Evolutionary conservation across 495 filamentous ascomycete genomes (phyloP).

Genomic region (Cetradonia linearis): DNA sequence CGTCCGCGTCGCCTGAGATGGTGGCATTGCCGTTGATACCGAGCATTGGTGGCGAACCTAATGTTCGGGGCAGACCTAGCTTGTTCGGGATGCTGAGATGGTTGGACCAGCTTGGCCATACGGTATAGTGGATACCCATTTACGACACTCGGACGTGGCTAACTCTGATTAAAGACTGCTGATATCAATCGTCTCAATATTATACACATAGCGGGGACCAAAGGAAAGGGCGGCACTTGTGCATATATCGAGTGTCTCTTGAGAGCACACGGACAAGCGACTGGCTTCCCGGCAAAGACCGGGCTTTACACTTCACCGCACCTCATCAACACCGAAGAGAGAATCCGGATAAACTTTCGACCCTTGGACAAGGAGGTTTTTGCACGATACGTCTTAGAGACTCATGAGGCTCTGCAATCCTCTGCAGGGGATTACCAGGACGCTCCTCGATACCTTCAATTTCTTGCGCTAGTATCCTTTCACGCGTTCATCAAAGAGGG

Average conservation of each 20-base stretch:
- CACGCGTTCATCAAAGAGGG: slow-evolving; percentile 63
- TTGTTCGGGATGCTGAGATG: slow-evolving; percentile 28
- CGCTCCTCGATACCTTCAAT: slow-evolving; percentile 47
- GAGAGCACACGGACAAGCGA: slow-evolving; percentile 25
- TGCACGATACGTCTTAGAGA: slow-evolving; percentile 52
- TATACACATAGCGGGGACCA: slow-evolving; percentile 42
- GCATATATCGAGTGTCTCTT: slow-evolving; percentile 37
- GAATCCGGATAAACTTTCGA: slow-evolving; percentile 49
- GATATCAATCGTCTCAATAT: slow-evolving; percentile 28
- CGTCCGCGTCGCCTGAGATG: too few relatives aligned
- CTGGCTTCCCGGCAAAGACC: slow-evolving; percentile 35
- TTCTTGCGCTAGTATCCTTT: slow-evolving; percentile 64
- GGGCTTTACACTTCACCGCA: slow-evolving; percentile 62
- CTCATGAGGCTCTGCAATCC: slow-evolving; percentile 46
- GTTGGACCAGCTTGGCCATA: slow-evolving; percentile 28
- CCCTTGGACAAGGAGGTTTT: slow-evolving; percentile 45
- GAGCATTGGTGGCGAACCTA: too few relatives aligned
- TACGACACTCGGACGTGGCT: too few relatives aligned
- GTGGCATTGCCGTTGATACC: too few relatives aligned
- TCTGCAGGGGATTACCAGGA: neutral
- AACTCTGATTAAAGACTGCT: neutral
- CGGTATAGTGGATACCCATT: slow-evolving; percentile 20
- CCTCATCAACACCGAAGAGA: slow-evolving; percentile 49
- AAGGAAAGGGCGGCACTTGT: slow-evolving; percentile 45
- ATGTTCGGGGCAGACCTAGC: slow-evolving; percentile 26